Percentiles rank a stretch among this genome's conserved stretches.
Evolutionary conservation across 169 alveolate species (phyloP).

Genomic region (Cryptosporidium sp.): DNA sequence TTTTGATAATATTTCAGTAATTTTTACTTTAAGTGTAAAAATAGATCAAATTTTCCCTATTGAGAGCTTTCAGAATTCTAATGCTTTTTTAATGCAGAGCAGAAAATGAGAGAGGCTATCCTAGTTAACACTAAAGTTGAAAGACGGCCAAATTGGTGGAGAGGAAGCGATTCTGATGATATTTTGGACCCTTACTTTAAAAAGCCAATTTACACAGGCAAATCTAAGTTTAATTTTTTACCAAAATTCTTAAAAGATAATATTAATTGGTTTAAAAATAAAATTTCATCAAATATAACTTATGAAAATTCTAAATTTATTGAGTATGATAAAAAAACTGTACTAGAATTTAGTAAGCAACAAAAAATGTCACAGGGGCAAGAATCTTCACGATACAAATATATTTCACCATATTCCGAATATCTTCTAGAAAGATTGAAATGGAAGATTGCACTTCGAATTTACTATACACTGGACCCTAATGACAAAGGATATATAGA

Average conservation of each 20-base stretch:
- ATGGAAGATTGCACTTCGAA: conserved; percentile 74
- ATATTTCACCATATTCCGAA: conserved; percentile 61
- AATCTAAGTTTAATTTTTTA: conserved; percentile 47
- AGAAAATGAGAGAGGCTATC: background rate
- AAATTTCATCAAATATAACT: too few species aligned
- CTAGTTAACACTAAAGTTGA: background rate
- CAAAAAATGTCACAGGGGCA: conserved; percentile 16
- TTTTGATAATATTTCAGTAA: background rate
- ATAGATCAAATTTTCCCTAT: background rate
- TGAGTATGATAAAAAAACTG: background rate
- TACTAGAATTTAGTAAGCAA: conserved; percentile 7
- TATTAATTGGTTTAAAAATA: conserved; percentile 27
- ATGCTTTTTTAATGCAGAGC: background rate
- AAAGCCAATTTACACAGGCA: conserved; percentile 49
- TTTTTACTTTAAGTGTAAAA: background rate
- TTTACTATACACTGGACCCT: conserved; percentile 66
- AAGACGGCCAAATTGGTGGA: conserved; percentile 54
- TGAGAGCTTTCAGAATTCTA: background rate
- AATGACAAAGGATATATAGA: conserved; percentile 50
- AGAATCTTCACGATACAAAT: conserved; percentile 49
- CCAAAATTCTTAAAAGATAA: conserved; percentile 48
- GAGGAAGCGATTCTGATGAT: conserved; percentile 46
- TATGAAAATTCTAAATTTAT: background rate
- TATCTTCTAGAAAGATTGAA: conserved; percentile 53
- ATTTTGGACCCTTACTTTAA: conserved; percentile 36